Base-by-base conservation (phyloP, 2,329 filamentous ascomycete species). In the Monilinia laxa region DNA sequence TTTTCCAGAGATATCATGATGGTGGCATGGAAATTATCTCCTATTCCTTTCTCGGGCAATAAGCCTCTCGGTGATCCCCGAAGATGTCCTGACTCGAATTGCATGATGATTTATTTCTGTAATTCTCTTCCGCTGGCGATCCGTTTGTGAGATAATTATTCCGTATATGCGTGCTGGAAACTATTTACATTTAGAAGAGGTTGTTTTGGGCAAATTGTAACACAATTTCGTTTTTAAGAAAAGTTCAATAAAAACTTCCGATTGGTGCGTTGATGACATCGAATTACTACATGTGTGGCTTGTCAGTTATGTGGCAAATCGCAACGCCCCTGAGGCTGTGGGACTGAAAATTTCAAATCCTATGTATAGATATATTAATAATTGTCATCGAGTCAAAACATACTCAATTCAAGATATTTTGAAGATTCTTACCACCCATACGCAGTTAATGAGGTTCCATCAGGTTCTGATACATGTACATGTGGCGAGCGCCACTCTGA, bases 21-120 rank as follows among this genome's bases (percentile, higher is more conserved):
- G 14, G 5, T 62, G 58, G 28, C 5, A 62, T 62, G 58, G 12
- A 38, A 62, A 62, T 4, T 12, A 62, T 62, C 14, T 7, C 58
- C 45, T 51, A 42, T 51, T 62, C 47, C 20, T 47, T 20, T 20
- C 14, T 23, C 58, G 58, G 58, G 51, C 31, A 6, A 16, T 38
- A 25, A 20, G n/a, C 58, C 14, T 23, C 7, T 14, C 58, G 58
- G 45, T 20, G n/a, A 51, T 38, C 7, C n/a, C 58, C 58, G 58
- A 35, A 40, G 28, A 40, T 14, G 38, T 38, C 45, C 58, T 25
- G 6, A 38, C 45, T 51, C n/a, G 14, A 62, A 38, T 51, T 60
- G 28, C 28, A 25, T 60, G 28, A 38, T 10, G 20, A 51, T 38
- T 51, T 5, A 20, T 38, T 60, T 9, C 5, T 9, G 12, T 51